Percentiles rank a stretch among this genome's conserved stretches.
phyloP scores from a whole-genome alignment of 2,329 filamentous ascomycete species.

The Geosmithia flava region DNA sequence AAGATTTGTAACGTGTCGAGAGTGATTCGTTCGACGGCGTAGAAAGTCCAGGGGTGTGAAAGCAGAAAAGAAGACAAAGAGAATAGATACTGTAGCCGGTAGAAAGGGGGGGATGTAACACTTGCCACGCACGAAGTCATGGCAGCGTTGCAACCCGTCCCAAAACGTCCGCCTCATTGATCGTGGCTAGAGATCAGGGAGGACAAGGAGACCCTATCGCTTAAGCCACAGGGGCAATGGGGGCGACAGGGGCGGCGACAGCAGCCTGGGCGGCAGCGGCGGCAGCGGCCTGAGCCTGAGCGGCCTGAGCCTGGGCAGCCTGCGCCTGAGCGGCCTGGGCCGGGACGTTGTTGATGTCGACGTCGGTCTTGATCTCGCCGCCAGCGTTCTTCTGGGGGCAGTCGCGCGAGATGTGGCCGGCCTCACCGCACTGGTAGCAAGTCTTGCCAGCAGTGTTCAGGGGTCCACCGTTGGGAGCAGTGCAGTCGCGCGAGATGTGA shows the following conservation, averaged over 20 bases:
- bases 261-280: conserved; percentile 31
- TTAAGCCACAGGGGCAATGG: conserved; percentile 27
- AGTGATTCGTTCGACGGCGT: not conserved
- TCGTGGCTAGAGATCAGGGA: not conserved
- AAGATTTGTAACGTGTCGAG: not conserved
- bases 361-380: conserved; percentile 34
- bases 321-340: too few species aligned
- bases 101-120: not conserved
- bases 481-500: conserved; percentile 90
- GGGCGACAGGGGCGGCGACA: conserved; percentile 29
- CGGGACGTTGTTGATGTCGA: conserved; percentile 28
- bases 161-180: not conserved
- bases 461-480: conserved; percentile 88
- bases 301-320: conserved; percentile 30
- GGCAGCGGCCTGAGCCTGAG: conserved; percentile 11
- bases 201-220: not conserved
- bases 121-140: not conserved
- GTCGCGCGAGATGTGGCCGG: conserved; percentile 91
- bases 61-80: not conserved
- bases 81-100: not conserved
- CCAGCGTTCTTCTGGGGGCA: conserved; percentile 62
- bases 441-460: conserved; percentile 96
- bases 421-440: conserved; percentile 94
- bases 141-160: not conserved
- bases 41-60: not conserved